Base-by-base conservation (phyloP, 2,329 filamentous ascomycete species). In the Aspergillus carbonarius region DNA sequence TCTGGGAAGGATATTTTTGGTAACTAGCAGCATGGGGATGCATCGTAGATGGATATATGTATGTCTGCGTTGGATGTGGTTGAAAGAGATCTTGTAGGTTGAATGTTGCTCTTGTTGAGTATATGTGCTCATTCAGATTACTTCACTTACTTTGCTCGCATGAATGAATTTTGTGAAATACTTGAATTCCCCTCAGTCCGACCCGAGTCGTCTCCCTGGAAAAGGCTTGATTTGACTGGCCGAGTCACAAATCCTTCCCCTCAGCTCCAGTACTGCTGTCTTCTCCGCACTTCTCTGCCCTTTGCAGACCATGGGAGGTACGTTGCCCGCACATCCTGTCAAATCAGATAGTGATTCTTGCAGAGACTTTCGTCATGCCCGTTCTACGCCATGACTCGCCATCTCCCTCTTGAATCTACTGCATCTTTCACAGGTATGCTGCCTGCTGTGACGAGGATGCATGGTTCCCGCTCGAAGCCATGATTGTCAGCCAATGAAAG, bases 1-100 rank as follows among this genome's bases (percentile, higher is more conserved):
- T 51, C 49, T 51, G 20, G 49, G 34, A 50, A 34, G 20, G 32
- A 39, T 51, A 51, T 51, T 51, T 51, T 51, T 51, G 49, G 49
- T 18, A 51, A 51, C 49, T 13, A 25, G 32, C 37, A 48, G 27
- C 17, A 17, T 13, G 39, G 1, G 20, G 49, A n/a, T 51, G 49
- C 34, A 48, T n/a, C 20, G 13, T 8, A 15, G 47, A 51, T 51
- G 49, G 49, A 42, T 42, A 42, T 42, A 42, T 42, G 39, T 42
- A 42, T 42, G 30, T 42, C 18, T 39, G 49, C n/a, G 20, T 13
- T 18, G 25, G 7, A 23, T 40, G 32, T 8, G 9, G 32, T 51
- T 37, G 48, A 51, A 30, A 8, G 27, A 9, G n/a, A 4, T 30
- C 27, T 5, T 8, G 3, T 30, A 2, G n/a, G 25, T 30, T 30